Base-by-base conservation (phyloP, 768 basidiomycete species). In the Dictyophora rubrovolvata region DNA sequence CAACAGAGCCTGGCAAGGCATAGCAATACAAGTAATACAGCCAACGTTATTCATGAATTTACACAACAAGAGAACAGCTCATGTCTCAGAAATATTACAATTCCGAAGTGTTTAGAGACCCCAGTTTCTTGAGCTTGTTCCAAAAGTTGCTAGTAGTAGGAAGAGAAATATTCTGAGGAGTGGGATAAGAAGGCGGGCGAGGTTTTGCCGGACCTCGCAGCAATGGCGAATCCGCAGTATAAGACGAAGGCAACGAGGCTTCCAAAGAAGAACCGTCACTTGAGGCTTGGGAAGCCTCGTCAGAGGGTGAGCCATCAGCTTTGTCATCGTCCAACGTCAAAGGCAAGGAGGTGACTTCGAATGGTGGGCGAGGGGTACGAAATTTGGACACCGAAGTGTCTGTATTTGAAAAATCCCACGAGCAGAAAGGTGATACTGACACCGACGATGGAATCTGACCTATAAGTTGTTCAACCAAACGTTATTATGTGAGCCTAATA, bases 391-490 rank as follows among this genome's bases (percentile, higher is more conserved):
- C n/a, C 9, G 53, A 55, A n/a, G 42, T 54, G 37, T n/a, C 48
- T 20, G 54, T 56, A 2, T 36, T 48, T 23, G 77, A 68, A 68
- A 92, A 92, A 67, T 92, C 88, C 89, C 89, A 92, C 2, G 89
- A 89, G 56, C 87, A 89, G 56, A 85, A 71, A 10, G 87, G 85
- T 49, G 73, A 74, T 48, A 73, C 75, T 8, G 66, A 68, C 46
- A 74, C 67, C 5, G 71, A 56, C 48, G 68, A 70, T 12, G 71
- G 74, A 12, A 71, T 68, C 53, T 69, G 74, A 48, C 78, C 61
- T 62, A 53, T 36, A 10, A 28, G n/a, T n/a, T 48, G 11, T 17
- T 14, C n/a, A 42, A 2, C n/a, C 12, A 42, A 51, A 42, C 20
- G 34, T 35, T 34, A 16, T 48, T 34, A 28, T 51, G 18, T 22